Evolutionary conservation across 2,329 filamentous ascomycete genomes (phyloP).

Genomic region (Chaetothyriales sp.): DNA sequence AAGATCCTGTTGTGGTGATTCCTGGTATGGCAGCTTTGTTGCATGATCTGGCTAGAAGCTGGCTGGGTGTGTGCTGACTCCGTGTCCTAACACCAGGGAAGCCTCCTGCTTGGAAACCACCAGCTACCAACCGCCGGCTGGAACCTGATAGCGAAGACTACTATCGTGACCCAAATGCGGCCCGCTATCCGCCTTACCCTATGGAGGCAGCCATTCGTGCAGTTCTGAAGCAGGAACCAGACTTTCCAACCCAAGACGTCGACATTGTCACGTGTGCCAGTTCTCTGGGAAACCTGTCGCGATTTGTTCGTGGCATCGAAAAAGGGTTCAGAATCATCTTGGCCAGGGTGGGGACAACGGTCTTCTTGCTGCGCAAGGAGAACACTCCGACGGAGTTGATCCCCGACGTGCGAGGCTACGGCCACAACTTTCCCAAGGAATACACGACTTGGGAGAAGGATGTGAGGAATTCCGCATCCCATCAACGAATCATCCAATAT

Average conservation of each 20-base stretch:
- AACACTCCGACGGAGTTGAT: conserved; percentile 45
- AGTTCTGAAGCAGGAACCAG: conserved; percentile 23
- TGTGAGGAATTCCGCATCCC: conserved; percentile 40
- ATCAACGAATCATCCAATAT: conserved; percentile 49
- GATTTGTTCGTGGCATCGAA: conserved; percentile 35
- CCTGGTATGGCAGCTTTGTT: conserved; percentile 25
- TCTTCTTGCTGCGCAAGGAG: conserved; percentile 50
- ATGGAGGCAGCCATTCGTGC: conserved; percentile 13
- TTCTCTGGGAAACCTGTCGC: conserved; percentile 25
- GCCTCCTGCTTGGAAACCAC: conserved; percentile 38
- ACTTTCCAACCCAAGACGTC: conserved; percentile 24
- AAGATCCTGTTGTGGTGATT: conserved; percentile 27
- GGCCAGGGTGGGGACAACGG: conserved; percentile 39
- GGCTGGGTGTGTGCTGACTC: neutral
- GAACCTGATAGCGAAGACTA: conserved; percentile 30
- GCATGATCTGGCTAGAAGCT: conserved; percentile 3
- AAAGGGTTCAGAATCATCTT: conserved; percentile 44
- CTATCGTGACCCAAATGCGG: conserved; percentile 30
- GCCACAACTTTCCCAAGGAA: conserved; percentile 50
- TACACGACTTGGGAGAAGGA: conserved; percentile 49
- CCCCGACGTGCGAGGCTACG: conserved; percentile 41
- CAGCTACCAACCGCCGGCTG: conserved; percentile 21
- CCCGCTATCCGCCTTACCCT: conserved; percentile 25
- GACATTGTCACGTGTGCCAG: conserved; percentile 47
- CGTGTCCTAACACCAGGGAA: conserved; percentile 24